Evolutionary conservation across 2,329 filamentous ascomycete genomes (phyloP).

Genomic region (Alternaria hordeiaustralica): DNA sequence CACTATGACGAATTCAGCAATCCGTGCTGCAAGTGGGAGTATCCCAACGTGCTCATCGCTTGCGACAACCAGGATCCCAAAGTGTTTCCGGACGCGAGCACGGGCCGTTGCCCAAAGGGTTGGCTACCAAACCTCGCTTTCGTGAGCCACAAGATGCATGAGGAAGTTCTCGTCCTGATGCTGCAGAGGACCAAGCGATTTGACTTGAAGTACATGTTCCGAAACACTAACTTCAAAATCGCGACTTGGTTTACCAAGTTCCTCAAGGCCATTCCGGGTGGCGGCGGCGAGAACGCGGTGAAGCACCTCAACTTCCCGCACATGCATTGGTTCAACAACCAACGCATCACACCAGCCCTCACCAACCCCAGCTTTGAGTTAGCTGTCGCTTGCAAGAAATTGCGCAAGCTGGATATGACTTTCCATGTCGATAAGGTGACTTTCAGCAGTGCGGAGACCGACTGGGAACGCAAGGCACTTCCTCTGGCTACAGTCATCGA

Average conservation of each 20-base stretch:
- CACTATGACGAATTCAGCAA: neutral
- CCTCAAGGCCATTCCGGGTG: neutral
- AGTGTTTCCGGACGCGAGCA: neutral
- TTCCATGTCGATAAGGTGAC: neutral
- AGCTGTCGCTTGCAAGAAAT: neutral
- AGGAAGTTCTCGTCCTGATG: neutral
- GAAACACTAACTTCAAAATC: neutral
- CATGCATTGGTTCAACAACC: conserved; percentile 4
- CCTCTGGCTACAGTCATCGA: neutral
- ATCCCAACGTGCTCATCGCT: neutral
- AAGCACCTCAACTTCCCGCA: conserved; percentile 8
- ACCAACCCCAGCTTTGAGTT: conserved; percentile 1
- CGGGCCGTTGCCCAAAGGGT: neutral
- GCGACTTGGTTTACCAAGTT: conserved; percentile 9
- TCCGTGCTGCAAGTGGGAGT: neutral
- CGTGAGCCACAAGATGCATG: neutral
- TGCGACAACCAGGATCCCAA: neutral
- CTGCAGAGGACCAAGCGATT: neutral
- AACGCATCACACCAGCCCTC: neutral
- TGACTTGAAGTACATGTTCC: conserved; percentile 2
- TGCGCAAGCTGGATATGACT: neutral
- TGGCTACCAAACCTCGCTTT: neutral
- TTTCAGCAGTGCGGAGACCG: neutral
- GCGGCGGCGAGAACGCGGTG: neutral
- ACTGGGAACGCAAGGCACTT: neutral